Percentiles rank a stretch among this genome's conserved stretches.
phyloP scores from a whole-genome alignment of 2,329 filamentous ascomycete genomes.

The Bipolaris sorokiniana region DNA sequence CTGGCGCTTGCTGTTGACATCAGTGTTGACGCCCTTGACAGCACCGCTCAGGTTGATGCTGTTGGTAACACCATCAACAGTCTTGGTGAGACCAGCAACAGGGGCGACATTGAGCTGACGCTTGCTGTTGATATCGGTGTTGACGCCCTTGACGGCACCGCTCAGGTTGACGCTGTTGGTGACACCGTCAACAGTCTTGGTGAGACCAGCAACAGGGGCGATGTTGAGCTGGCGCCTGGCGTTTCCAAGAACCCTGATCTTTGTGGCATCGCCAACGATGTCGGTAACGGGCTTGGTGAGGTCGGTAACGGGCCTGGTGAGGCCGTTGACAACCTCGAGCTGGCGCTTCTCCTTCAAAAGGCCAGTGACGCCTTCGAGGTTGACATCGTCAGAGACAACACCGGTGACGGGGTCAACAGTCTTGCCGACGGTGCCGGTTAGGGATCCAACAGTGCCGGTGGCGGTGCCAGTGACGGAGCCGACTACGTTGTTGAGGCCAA shows the following conservation, averaged over 20 bases:
- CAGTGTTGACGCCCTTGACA: neutral
- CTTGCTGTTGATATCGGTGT: neutral
- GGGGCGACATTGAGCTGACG: neutral
- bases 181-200: neutral
- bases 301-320: neutral
- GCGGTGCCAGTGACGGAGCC: constrained; percentile 19
- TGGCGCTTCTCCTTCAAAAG: neutral
- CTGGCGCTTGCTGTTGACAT: neutral
- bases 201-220: neutral
- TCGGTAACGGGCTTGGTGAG: neutral
- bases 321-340: neutral
- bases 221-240: constrained; percentile 2
- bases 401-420: constrained; percentile 11
- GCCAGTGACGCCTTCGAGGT: constrained; percentile 14
- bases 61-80: neutral
- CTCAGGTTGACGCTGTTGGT: neutral
- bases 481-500: constrained; percentile 11
- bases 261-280: neutral
- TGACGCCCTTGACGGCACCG: neutral
- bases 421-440: constrained; percentile 18
- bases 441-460: no score
- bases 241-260: constrained; percentile 1
- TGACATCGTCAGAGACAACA: constrained; percentile 16
- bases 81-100: neutral
- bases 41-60: neutral